These are phyloP conservation scores for Haplosporangium sp. DNA, from an alignment of 371 early-diverging fungal species.

Conservation along the genomic window DNA sequence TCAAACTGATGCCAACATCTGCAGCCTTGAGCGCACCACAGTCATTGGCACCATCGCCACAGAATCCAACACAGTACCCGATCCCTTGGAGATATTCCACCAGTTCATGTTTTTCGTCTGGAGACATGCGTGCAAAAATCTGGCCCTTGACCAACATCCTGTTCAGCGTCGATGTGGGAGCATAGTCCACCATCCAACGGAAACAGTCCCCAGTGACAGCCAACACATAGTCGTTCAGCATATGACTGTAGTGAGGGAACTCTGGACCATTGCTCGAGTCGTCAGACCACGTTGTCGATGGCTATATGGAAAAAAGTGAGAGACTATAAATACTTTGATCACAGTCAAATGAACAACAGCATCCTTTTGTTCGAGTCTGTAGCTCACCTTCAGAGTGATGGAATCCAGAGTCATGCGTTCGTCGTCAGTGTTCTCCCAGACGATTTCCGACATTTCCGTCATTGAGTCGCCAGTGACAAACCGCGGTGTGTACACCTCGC, in stretches of 20 bases:
- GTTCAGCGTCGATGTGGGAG: conserved; percentile 69
- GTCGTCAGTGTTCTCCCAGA: conserved; percentile 77
- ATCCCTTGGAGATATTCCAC: conserved; percentile 89
- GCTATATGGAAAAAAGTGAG: conserved; percentile 6
- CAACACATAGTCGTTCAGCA: conserved; percentile 67
- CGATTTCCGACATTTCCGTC: conserved; percentile 66
- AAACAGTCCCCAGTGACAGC: conserved; percentile 97
- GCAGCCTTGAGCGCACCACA: conserved; percentile 99
- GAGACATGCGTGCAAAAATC: conserved; percentile 99
- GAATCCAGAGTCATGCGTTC: conserved; percentile 69
- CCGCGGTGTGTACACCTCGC: conserved; percentile 68
- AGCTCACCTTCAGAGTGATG: conserved; percentile 61
- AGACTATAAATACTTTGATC: too few species aligned
- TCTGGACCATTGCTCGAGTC: conserved; percentile 33
- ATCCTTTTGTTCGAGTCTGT: neutral
- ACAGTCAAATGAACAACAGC: neutral
- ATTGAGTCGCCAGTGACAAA: conserved; percentile 67
- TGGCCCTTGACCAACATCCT: conserved; percentile 91
- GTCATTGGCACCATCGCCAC: conserved; percentile 99
- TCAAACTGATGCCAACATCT: conserved; percentile 97
- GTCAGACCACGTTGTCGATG: conserved; percentile 19
- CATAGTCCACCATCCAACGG: conserved; percentile 90
- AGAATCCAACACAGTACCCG: conserved; percentile 95
- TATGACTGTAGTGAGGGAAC: conserved; percentile 34
- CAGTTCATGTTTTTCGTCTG: conserved; percentile 97